Base-by-base conservation (phyloP, 371 early-diverging fungal genomes). In the Nematocida minor region DNA sequence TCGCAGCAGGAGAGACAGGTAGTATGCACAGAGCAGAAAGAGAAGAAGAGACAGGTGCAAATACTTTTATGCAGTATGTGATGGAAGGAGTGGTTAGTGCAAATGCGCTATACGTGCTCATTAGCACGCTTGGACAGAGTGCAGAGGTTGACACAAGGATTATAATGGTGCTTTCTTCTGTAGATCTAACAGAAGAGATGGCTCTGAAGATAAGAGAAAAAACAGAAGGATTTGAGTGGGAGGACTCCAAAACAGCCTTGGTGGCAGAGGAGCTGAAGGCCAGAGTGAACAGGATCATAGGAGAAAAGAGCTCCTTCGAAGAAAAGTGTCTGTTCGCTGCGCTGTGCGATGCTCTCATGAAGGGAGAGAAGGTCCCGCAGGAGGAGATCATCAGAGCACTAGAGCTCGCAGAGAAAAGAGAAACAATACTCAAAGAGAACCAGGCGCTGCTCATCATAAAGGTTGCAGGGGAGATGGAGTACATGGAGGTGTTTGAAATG, bases 281-380 rank as follows among this genome's bases (percentile, higher is more conserved):
- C 38, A 49, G 34, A 47, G 25, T 64, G 11, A 9, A 27, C 6
- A 48, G 36, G 51, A 34, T 40, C 9, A 14, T 71, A 11, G 29
- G 32, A 14, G 64, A 74, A 47, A 63, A 62, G 22, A 47, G 18
- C 29, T 11, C 60, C 7, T 74, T 74, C 36, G 48, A 62, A n/a
- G 77, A 74, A 34, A 63, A 40, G 46, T 74, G 77, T 7, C 2
- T 54, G 22, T 47, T 60, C 32, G 66, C 64, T 22, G 38, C 64
- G 27, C 66, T 74, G 14, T 34, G 46, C 34, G 77, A 74, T 16
- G 20, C 32, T 20, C 32, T 74, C 18, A 27, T 32, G 27, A 48
- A 36, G 11, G 63, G 49, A 31, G 54, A 60, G 41, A 4, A 22
- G 9, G 66, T 74, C 4, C 54, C 54, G 14, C 71, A 74, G 44